Evolutionary conservation across 441 rosid species (phyloP).

Genomic region (Geranium incanum): DNA sequence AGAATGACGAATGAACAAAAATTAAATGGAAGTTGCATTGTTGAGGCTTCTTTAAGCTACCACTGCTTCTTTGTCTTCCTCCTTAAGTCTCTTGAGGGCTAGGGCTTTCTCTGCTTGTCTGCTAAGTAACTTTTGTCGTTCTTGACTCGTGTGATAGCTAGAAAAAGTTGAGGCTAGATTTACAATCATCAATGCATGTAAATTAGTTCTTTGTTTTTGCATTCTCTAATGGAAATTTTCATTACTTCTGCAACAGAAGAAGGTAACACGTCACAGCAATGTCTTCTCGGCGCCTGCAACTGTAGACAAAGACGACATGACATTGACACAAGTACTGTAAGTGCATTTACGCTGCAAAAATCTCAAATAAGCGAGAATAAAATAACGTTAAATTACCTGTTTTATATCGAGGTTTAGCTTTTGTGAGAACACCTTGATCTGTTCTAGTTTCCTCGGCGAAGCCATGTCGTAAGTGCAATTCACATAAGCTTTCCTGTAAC

Average conservation of each 20-base stretch:
- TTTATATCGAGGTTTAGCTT: constrained; percentile 44
- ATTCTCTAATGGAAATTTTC: constrained; percentile 65
- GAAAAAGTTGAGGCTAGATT: constrained; percentile 2
- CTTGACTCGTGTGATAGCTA: neutral
- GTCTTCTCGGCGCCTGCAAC: constrained; percentile 77
- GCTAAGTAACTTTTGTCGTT: neutral
- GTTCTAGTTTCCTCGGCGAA: constrained; percentile 52
- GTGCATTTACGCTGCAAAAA: neutral
- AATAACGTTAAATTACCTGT: constrained; percentile 38
- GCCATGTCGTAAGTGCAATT: constrained; percentile 40
- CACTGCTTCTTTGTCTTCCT: neutral
- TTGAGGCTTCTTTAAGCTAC: neutral
- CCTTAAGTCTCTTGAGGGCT: neutral
- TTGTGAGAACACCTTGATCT: constrained; percentile 53
- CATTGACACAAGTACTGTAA: neutral
- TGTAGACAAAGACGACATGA: constrained; percentile 20
- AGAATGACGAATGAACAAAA: neutral
- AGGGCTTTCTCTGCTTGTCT: neutral
- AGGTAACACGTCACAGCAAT: constrained; percentile 71
- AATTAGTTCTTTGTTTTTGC: constrained; percentile 59
- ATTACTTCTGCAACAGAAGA: constrained; percentile 38
- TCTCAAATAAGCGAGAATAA: neutral
- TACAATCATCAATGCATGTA: constrained; percentile 31
- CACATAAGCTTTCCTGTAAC: constrained; percentile 41
- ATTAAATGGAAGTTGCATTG: neutral